phyloP scores from a whole-genome alignment of 257 asterid genomes.

The Voacanga thouarsii region DNA sequence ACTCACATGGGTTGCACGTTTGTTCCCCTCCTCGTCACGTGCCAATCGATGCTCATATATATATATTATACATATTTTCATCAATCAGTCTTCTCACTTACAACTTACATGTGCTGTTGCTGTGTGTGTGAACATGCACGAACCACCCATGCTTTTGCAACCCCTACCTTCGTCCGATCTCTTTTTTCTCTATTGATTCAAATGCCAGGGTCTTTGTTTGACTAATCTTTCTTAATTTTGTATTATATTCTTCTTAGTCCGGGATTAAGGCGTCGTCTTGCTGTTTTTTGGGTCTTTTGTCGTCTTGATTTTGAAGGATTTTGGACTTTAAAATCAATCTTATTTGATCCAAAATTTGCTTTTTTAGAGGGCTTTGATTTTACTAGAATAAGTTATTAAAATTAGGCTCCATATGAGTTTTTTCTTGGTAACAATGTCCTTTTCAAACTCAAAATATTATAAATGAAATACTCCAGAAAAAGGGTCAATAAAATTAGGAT shows the following conservation, averaged over 20 bases:
- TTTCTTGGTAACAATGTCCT: not conserved
- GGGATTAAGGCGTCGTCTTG: conserved; percentile 23
- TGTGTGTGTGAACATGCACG: conserved; percentile 29
- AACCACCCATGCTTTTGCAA: conserved; percentile 21
- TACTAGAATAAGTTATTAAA: not conserved
- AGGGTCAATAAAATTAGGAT: not conserved
- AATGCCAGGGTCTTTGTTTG: conserved; percentile 7
- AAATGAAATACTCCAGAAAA: not conserved
- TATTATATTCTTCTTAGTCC: not conserved
- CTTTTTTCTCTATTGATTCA: not conserved
- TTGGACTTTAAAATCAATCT: not conserved
- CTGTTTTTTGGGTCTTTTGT: conserved; percentile 12
- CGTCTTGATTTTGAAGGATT: not conserved
- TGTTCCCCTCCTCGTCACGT: conserved; percentile 46
- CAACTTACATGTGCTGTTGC: not conserved
- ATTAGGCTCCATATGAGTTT: not conserved
- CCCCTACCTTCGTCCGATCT: not conserved
- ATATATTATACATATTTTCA: conserved; percentile 18
- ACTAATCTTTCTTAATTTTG: conserved; percentile 5
- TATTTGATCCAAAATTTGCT: not conserved
- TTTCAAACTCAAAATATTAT: not conserved
- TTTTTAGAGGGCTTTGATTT: conserved; percentile 5
- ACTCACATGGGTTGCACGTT: conserved; percentile 68
- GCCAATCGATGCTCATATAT: conserved; percentile 37
- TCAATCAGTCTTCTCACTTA: conserved; percentile 20